Base-by-base conservation (phyloP, 2,329 filamentous ascomycete species). In the Fusarium sp. region DNA sequence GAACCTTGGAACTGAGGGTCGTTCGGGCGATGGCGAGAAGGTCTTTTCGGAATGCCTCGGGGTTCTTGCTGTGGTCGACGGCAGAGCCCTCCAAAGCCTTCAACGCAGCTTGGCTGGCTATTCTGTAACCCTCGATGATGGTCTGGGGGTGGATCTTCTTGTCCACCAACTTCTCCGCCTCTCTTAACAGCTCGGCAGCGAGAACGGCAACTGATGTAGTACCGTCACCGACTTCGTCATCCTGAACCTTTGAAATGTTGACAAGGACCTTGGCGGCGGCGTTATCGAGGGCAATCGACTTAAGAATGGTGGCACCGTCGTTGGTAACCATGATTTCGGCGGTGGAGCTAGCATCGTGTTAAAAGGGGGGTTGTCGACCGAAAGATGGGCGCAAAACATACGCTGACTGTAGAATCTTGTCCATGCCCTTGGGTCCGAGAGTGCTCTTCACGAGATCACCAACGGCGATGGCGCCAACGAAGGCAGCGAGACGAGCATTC, bases 121-220 rank as follows among this genome's bases (percentile, higher is more conserved):
- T 97, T 84, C 96, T 90, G 87, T 97, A 99, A 55, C 96, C 96
- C 78, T 99, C 96, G 78, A 99, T 99, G 81, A 99, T 99, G 55
- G 96, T 98, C 87, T 99, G 96, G 54, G 96, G 96, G 82, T 99
- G 96, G 76, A 99, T 98, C 85, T 98, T 98, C 86, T 95, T 94
- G 84, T 97, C 93, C 74, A 99, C 93, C 51, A 99, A 88, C 85
- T 97, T 95, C 85, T 99, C 96, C 49, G 96, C 96, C 83, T 99
- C 96, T 70, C 96, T 91, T 71, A 99, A 87, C 64, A 99, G 88
- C 85, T 99, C 96, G 63, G 96, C 96, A 41, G 96, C 94, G 69
- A 99, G 86, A 18, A 99, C 96, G 45, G 96, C 92, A 59, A 99
- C 96, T n/a, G 94, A 98, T 23, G 96, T 99, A 47, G 96, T 99